These are phyloP conservation scores for Jatropha curcas DNA, from an alignment of 345 rosid genomes.

Conservation along the genomic window DNA sequence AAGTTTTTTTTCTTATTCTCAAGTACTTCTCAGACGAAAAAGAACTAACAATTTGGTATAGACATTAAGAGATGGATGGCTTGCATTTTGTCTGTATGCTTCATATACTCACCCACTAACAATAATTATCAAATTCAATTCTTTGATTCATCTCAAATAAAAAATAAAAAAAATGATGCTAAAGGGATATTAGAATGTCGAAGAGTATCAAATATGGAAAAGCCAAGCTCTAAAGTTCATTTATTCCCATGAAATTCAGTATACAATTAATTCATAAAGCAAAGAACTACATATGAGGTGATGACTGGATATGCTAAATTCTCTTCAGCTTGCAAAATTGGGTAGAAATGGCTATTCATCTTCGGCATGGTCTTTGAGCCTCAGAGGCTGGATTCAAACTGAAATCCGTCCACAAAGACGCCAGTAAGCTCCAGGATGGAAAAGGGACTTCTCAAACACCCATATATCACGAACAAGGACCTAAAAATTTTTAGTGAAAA, in stretches of 20 bases:
- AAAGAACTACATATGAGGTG: background rate
- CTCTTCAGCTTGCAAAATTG: conserved; percentile 25
- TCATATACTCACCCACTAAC: background rate
- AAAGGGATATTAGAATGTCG: too few relatives aligned
- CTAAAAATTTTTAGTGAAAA: conserved; percentile 36
- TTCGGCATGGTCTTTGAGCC: conserved; percentile 4
- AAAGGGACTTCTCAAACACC: conserved; percentile 97
- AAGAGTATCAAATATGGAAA: background rate
- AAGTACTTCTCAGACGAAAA: background rate
- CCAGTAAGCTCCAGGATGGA: conserved; percentile 81
- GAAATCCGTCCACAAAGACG: conserved; percentile 83
- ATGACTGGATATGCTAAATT: background rate
- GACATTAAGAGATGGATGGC: background rate
- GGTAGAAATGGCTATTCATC: conserved; percentile 1
- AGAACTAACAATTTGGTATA: background rate
- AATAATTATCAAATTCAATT: background rate
- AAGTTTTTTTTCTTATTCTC: background rate
- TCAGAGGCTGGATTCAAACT: conserved; percentile 25
- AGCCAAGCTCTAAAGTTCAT: background rate
- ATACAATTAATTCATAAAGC: background rate
- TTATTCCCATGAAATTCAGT: background rate
- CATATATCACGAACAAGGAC: conserved; percentile 86
- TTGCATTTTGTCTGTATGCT: background rate
- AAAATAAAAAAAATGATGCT: too few relatives aligned
- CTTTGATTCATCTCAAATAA: background rate